These are phyloP conservation scores for Melocanna baccifera DNA, from an alignment of 176 grass and related monocot species.

Conservation along the genomic window DNA sequence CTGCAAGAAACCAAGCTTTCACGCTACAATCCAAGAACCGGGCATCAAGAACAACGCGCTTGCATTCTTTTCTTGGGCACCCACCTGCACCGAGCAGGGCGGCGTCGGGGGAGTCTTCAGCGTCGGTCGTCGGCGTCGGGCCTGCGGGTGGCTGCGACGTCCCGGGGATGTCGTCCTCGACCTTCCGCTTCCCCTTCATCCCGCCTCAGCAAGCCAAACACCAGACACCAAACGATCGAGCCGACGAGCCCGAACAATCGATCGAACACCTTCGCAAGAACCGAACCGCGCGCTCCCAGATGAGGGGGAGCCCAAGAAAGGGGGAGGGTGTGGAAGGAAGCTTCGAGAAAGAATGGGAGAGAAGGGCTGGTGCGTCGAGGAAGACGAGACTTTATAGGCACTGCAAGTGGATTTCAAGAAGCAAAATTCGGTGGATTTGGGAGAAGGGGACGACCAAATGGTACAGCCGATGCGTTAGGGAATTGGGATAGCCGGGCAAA, in stretches of 20 bases:
- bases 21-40: background rate
- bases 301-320: background rate
- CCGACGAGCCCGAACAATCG: background rate
- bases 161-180: background rate
- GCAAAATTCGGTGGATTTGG: background rate
- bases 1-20: background rate
- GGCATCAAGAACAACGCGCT: background rate
- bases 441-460: too few relatives aligned
- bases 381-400: background rate
- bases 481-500: background rate
- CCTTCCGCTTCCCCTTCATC: background rate
- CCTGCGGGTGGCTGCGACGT: background rate
- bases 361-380: background rate
- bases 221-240: background rate
- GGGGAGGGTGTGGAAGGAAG: background rate
- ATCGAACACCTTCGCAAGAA: background rate
- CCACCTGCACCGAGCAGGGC: background rate
- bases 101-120: background rate
- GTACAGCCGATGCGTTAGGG: background rate
- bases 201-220: background rate
- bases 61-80: background rate
- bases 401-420: background rate
- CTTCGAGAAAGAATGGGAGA: background rate
- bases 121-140: background rate
- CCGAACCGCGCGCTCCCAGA: background rate